Evolutionary conservation across 805 yeast species (phyloP).

Genomic region (Candida gorgasii): DNA sequence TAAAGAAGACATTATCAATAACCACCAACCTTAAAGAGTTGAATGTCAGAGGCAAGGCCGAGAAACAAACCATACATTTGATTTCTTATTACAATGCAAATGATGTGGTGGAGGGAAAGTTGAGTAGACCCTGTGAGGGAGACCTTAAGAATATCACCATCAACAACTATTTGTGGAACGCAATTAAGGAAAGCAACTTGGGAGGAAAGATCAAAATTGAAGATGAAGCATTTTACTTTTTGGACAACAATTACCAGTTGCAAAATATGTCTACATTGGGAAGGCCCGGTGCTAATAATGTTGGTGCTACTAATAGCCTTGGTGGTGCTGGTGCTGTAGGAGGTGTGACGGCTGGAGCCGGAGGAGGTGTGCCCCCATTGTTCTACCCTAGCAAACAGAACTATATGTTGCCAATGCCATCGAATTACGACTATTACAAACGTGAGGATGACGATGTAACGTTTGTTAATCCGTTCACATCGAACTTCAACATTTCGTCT

Average conservation of each 20-base stretch:
- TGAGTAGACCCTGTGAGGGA: slow-evolving; percentile 59
- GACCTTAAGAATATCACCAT: slow-evolving; percentile 53
- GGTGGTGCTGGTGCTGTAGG: slow-evolving; percentile 6
- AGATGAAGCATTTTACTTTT: slow-evolving; percentile 50
- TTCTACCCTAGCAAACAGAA: slow-evolving; percentile 11
- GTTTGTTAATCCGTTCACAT: slow-evolving; percentile 13
- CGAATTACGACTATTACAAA: slow-evolving; percentile 14
- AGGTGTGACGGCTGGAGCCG: neutral
- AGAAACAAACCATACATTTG: slow-evolving; percentile 60
- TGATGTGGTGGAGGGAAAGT: slow-evolving; percentile 62
- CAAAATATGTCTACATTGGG: slow-evolving; percentile 36
- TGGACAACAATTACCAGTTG: slow-evolving; percentile 46
- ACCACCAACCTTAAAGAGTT: slow-evolving; percentile 42
- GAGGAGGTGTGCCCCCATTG: slow-evolving; percentile 7
- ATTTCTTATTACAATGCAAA: slow-evolving; percentile 76
- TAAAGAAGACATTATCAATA: slow-evolving; percentile 79
- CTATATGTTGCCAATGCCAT: slow-evolving; percentile 16
- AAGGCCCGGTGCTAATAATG: slow-evolving; percentile 10
- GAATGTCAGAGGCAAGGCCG: slow-evolving; percentile 24
- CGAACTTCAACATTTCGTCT: slow-evolving; percentile 11
- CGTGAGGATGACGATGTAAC: slow-evolving; percentile 10
- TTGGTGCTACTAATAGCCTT: neutral
- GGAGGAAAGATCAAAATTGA: slow-evolving; percentile 57
- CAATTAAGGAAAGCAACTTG: slow-evolving; percentile 57
- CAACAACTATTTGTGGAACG: slow-evolving; percentile 50